Evolutionary conservation across 2,329 filamentous ascomycete genomes (phyloP).

Genomic region (Polytolypa hystricis): DNA sequence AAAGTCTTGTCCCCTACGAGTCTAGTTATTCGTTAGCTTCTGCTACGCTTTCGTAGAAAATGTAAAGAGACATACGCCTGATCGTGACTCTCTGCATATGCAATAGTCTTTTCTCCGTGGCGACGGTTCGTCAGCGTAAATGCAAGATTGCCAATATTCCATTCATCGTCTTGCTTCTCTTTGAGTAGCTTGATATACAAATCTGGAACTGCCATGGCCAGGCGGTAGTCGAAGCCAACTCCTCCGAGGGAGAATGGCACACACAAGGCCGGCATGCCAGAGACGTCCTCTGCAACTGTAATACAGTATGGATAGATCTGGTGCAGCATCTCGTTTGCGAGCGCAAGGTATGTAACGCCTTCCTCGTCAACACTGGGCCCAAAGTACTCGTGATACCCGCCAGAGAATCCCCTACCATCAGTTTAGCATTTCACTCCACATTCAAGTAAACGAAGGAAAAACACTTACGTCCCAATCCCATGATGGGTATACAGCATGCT

Average conservation of each 20-base stretch:
- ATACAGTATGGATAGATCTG: constrained; percentile 77
- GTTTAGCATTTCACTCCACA: neutral
- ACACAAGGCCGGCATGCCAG: constrained; percentile 96
- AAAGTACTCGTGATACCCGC: constrained; percentile 97
- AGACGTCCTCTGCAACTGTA: constrained; percentile 93
- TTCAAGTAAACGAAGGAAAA: neutral
- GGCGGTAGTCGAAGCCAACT: constrained; percentile 90
- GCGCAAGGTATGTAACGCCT: constrained; percentile 85
- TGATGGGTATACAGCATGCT: constrained; percentile 97
- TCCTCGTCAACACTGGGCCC: constrained; percentile 82
- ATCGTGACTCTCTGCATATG: constrained; percentile 93
- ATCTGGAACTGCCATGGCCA: constrained; percentile 95
- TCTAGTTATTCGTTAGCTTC: constrained; percentile 38
- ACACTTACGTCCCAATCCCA: constrained; percentile 82
- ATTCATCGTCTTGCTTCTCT: constrained; percentile 79
- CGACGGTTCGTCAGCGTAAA: constrained; percentile 86
- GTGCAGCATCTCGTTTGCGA: constrained; percentile 94
- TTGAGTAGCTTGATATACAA: constrained; percentile 99
- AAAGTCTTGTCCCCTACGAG: constrained; percentile 93
- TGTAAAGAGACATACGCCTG: constrained; percentile 63
- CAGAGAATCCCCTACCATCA: constrained; percentile 71
- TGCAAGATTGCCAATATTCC: constrained; percentile 77
- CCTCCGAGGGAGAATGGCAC: constrained; percentile 75
- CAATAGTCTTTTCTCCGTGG: constrained; percentile 95
- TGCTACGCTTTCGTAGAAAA: neutral